Evolutionary conservation across 2,329 filamentous ascomycete species (phyloP), one percentile per base, ranked within the genome.

Genomic region (Sclerotinia sclerotiorum): DNA sequence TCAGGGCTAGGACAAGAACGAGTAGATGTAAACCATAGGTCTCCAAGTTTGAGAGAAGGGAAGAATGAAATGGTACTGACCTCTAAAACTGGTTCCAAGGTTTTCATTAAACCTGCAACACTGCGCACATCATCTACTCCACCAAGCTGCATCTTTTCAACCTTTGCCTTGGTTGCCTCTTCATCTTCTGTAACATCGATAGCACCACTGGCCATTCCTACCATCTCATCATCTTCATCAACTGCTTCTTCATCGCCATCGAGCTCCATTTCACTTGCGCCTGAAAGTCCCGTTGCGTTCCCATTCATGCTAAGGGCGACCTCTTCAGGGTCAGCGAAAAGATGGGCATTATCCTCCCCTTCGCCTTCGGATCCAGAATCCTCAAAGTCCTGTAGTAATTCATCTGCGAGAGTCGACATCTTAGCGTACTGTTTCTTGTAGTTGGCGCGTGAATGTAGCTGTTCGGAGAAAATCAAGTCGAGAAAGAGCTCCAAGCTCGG

Each of bases 401-500:
- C 94, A 76, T 98, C 94, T 71, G 92, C 94, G 72, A 96, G 85
- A 56, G 93, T 96, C 78, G 94, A 93, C 93, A 97, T 96, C 42
- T 73, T 77, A 70, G 52, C 35, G 55, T 49, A 58, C 35, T 54
- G 55, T 54, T 64, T 21, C 60, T 57, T 67, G 57, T 60, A 27
- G n/a, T 42, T 56, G 29, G 55, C 56, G 65, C 48, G 46, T 52
- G 44, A 48, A 65, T n/a, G 32, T 51, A 52, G 39, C 39, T 42
- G 17, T 32, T 32, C 54, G 61, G 49, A 61, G 49, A 63, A 51
- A 63, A 67, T 60, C 35, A 27, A 58, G 15, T 19, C 17, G 32
- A 39, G 44, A 42, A 64, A 39, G 46, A 56, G 62, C 51, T 52
- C 32, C 32, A n/a, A 55, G 63, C 42, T 56, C 56, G 60, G 42